Conservation (phyloP, 2,329 filamentous ascomycete species). For the Cyphellophora europaea region DNA sequence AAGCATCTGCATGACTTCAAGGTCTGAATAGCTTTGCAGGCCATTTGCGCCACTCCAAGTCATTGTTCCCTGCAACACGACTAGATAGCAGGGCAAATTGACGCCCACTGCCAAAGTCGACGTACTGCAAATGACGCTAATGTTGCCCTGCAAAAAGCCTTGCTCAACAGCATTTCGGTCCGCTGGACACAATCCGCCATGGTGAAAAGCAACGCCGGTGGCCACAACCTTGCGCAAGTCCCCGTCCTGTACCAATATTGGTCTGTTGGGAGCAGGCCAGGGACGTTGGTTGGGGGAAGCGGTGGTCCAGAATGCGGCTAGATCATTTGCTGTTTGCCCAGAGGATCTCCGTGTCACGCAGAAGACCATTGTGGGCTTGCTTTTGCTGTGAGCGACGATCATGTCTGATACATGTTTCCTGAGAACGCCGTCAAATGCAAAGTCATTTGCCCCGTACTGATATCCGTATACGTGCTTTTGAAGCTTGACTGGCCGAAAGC, state of each 20-base stretch:
- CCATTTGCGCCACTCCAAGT: slow-evolving; percentile 52
- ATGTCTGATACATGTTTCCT: slow-evolving; percentile 57
- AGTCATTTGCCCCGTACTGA: slow-evolving; percentile 57
- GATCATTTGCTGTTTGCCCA: slow-evolving; percentile 54
- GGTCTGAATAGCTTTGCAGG: slow-evolving; percentile 64
- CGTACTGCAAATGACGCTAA: slow-evolving; percentile 77
- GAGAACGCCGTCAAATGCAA: slow-evolving; percentile 63
- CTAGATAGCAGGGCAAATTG: slow-evolving; percentile 74
- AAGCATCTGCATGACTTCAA: slow-evolving; percentile 87
- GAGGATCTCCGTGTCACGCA: slow-evolving; percentile 69
- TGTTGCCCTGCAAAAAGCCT: slow-evolving; percentile 59
- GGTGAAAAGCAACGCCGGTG: slow-evolving; percentile 69
- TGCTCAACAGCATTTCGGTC: slow-evolving; percentile 61
- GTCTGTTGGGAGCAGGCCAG: slow-evolving; percentile 52
- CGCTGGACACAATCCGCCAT: slow-evolving; percentile 59
- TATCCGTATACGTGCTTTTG: slow-evolving; percentile 71
- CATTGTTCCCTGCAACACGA: slow-evolving; percentile 72
- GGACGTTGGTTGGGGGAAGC: slow-evolving; percentile 42
- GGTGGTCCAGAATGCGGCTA: slow-evolving; percentile 57
- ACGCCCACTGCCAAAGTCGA: slow-evolving; percentile 77
- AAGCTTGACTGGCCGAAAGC: slow-evolving; percentile 68
- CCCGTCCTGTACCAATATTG: slow-evolving; percentile 44
- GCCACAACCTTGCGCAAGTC: slow-evolving; percentile 44
- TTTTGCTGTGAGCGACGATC: slow-evolving; percentile 55
- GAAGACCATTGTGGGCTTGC: slow-evolving; percentile 75